phyloP scores from a whole-genome alignment of 306 rosid genomes.

The Leucaena leucocephala region DNA sequence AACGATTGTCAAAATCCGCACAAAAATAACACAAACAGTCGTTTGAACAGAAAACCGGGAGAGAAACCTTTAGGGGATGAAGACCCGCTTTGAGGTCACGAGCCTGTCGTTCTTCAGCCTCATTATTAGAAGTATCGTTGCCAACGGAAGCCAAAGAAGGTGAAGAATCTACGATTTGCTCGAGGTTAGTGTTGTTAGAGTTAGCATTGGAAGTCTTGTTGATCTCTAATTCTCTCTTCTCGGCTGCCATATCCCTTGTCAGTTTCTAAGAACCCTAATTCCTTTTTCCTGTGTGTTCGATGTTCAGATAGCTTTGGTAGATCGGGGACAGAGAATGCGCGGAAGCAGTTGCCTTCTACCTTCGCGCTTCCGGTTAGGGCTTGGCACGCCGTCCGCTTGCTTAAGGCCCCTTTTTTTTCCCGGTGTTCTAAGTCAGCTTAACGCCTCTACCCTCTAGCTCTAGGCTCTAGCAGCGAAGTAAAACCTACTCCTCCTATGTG shows the following conservation, averaged over 20 bases:
- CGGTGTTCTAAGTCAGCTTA: too few species aligned
- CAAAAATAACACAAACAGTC: too few species aligned
- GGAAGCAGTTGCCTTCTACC: not conserved
- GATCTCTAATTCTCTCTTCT: not conserved
- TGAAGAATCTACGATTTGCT: conserved; percentile 7
- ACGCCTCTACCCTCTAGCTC: too few species aligned
- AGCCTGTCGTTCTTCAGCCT: conserved; percentile 14
- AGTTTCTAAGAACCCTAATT: not conserved
- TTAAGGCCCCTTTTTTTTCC: not conserved
- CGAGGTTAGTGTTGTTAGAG: not conserved
- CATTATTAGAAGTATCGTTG: not conserved
- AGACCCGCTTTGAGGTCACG: conserved; percentile 29
- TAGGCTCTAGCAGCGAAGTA: too few species aligned
- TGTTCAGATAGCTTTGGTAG: not conserved
- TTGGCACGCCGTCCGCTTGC: not conserved
- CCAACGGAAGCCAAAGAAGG: not conserved
- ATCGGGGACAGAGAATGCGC: not conserved
- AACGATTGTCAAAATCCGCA: not conserved
- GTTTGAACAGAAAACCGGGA: not conserved
- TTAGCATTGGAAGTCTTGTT: not conserved
- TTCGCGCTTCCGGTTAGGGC: conserved; percentile 6
- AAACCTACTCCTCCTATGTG: too few species aligned
- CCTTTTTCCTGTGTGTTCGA: not conserved
- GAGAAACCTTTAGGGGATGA: conserved; percentile 25
- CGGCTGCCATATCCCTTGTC: not conserved